Percentiles rank a stretch among this genome's conserved stretches.
Evolutionary conservation across 1,139 yeast species (phyloP).

Genomic region (Kluyveromyces sp.): DNA sequence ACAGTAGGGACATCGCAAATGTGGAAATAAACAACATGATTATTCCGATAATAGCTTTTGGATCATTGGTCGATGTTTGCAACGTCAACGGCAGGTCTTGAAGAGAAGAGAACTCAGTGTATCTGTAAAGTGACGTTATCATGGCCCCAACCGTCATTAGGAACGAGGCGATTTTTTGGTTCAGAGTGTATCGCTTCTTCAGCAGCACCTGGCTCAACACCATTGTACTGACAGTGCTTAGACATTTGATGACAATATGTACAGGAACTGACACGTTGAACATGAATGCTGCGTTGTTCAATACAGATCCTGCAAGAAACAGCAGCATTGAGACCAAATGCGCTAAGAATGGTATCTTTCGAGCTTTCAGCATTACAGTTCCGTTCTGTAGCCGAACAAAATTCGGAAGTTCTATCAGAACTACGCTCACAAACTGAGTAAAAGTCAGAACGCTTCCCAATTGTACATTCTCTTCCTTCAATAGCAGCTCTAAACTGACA

Average conservation of each 20-base stretch:
- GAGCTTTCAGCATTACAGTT: constrained; percentile 23
- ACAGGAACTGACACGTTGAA: constrained; percentile 58
- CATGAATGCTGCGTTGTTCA: constrained; percentile 54
- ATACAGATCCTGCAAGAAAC: constrained; percentile 45
- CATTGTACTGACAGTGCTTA: constrained; percentile 60
- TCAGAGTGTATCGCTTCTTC: constrained; percentile 34
- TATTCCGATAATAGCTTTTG: constrained; percentile 40
- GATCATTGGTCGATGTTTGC: neutral
- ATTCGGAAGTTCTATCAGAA: constrained; percentile 39
- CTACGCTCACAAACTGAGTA: constrained; percentile 50
- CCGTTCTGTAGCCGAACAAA: constrained; percentile 31
- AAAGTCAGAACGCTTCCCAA: constrained; percentile 53
- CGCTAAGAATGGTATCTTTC: constrained; percentile 42
- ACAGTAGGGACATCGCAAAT: constrained; percentile 47
- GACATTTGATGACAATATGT: constrained; percentile 60
- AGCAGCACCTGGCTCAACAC: constrained; percentile 44
- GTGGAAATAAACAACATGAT: constrained; percentile 41
- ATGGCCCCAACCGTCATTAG: constrained; percentile 53
- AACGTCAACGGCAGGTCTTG: neutral
- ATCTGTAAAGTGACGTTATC: constrained; percentile 36
- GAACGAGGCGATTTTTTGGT: constrained; percentile 39
- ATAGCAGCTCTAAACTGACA: constrained; percentile 50
- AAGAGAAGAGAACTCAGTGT: constrained; percentile 17
- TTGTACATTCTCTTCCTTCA: constrained; percentile 32
- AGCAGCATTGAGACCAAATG: constrained; percentile 45